Evolutionary conservation across 2,329 filamentous ascomycete species (phyloP), one percentile per base, ranked within the genome.

Genomic region (Trichoderma asperellum): DNA sequence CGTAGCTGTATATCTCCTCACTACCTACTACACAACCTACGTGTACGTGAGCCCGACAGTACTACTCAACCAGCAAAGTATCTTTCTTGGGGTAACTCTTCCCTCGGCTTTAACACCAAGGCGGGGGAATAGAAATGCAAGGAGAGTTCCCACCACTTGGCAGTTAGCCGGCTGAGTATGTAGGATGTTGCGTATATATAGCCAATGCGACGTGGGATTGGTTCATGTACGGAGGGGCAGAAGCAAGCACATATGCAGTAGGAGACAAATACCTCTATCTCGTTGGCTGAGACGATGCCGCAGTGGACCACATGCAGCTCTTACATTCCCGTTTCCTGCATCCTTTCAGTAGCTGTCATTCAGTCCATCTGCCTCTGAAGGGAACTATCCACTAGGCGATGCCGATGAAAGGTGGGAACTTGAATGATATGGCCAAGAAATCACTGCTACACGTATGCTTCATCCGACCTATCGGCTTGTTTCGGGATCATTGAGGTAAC

Each of bases 301-400:
- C 16, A 58, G 37, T 65, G 53, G 63, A 58, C 55, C 55, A 57
- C 59, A 35, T 52, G 37, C 37, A 49, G 53, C 37, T 66, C 53
- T 49, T 37, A 67, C 63, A 29, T 37, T 66, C 27, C 53, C 63
- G 37, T 66, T 43, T 66, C 37, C 37, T 49, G 63, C 53, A 59
- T 67, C 63, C 40, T 67, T 18, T 59, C n/a, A 67, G 63, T 21
- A 49, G 63, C 55, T 37, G 37, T 52, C 63, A 59, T 67, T 52
- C 29, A 59, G 16, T 35, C 24, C 21, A 24, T 32, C 49, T 34
- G 52, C 18, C 56, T 58, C n/a, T 24, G 53, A 21, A 59, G 29
- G 37, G 40, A 55, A 43, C 16, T 35, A 40, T 32, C 62, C 62
- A 57, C 63, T 67, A 59, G 55, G 63, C 29, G 40, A 18, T 53